Evolutionary conservation across 352 stramenopile species (phyloP), one percentile per base, ranked within the genome.

Genomic region (Peronospora farinosa): DNA sequence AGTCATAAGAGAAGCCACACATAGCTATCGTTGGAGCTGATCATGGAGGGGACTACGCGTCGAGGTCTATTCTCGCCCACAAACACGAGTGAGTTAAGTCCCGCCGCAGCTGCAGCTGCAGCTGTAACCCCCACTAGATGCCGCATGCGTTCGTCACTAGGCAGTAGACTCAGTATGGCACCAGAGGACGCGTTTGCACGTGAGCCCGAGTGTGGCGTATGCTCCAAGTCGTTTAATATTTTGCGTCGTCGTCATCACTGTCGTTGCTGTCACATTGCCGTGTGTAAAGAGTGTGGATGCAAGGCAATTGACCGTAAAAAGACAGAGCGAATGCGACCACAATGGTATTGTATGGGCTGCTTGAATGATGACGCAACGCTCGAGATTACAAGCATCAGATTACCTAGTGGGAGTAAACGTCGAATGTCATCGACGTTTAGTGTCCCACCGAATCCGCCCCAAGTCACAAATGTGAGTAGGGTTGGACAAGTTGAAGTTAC

Each of bases 231-330:
- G 32, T 93, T 93, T 60, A 88, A 87, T 48, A 69, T 93, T 25
- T 51, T 92, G 46, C 78, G 80, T 0, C 80, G 83, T 7, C 83
- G 83, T 45, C 83, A 93, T 62, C 83, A 92, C 65, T 93, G 83
- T 54, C 83, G 83, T 47, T 73, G 68, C 30, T 93, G 83, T 58
- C 78, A 90, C 65, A 74, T 91, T 51, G 79, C 82, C 4, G 65
- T 93, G 3, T 93, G 82, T 51, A 93, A 91, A 55, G 79, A 91
- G 40, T 93, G 82, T 47, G 80, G 79, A 0, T 60, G 68, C 52
- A 93, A 93, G 57, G 82, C 79, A 21, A 51, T 93, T 17, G 78
- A 90, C 64, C 57, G 69, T 23, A 71, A 69, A 35, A 72, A 71
- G n/a, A 46, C 60, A 7, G 78, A 84, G 35, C 66, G 77, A 10